Evolutionary conservation across 2,329 filamentous ascomycete genomes (phyloP).

Genomic region (Penicillium sp.): DNA sequence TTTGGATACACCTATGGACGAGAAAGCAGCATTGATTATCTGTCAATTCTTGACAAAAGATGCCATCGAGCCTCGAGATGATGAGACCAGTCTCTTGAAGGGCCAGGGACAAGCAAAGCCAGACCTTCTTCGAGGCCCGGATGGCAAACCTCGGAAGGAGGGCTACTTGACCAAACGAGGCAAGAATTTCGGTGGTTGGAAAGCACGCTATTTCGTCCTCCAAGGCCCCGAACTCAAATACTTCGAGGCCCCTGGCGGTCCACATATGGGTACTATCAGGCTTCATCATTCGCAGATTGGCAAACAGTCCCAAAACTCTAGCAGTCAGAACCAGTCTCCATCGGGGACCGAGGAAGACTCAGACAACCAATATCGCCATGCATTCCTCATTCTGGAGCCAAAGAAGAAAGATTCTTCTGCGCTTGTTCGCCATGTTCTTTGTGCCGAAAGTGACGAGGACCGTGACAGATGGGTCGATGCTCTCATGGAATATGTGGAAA

Average conservation of each 20-base stretch:
- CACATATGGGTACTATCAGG: constrained; percentile 92
- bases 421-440: constrained; percentile 89
- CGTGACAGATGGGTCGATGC: constrained; percentile 93
- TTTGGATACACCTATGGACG: constrained; percentile 80
- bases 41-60: constrained; percentile 83
- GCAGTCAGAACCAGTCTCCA: constrained; percentile 63
- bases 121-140: constrained; percentile 54
- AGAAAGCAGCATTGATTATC: constrained; percentile 74
- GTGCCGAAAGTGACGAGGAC: constrained; percentile 91
- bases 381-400: constrained; percentile 90
- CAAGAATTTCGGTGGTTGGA: constrained; percentile 99
- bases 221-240: constrained; percentile 79
- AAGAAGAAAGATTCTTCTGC: constrained; percentile 93
- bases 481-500: constrained; percentile 84
- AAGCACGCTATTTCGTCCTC: constrained; percentile 75
- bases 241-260: constrained; percentile 86
- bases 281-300: constrained; percentile 89
- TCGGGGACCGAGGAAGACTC: constrained; percentile 70
- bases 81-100: constrained; percentile 57
- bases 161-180: constrained; percentile 96
- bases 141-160: constrained; percentile 73
- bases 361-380: constrained; percentile 95
- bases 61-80: constrained; percentile 59
- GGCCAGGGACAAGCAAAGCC: constrained; percentile 36
- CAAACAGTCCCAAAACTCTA: constrained; percentile 74